Conservation (phyloP, 805 yeast genomes). For the Candida maltosa region DNA sequence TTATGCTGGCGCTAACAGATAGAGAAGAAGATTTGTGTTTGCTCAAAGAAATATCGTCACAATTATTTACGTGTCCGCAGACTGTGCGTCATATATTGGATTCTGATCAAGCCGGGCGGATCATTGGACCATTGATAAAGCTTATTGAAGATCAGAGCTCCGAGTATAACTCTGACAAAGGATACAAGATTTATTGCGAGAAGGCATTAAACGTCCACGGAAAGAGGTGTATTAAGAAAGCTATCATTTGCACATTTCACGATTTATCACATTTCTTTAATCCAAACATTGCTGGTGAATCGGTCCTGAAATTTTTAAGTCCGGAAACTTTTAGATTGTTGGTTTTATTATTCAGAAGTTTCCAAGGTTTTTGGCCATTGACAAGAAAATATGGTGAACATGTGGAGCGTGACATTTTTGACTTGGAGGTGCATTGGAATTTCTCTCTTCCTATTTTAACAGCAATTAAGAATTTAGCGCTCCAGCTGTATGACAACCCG, state of each 20-base stretch:
- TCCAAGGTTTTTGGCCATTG: slow-evolving; percentile 57
- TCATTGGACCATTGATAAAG: slow-evolving; percentile 45
- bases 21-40: slow-evolving; percentile 46
- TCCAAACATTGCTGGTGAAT: slow-evolving; percentile 15
- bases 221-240: slow-evolving; percentile 24
- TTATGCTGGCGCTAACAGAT: slow-evolving; percentile 46
- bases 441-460: slow-evolving; percentile 43
- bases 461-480: slow-evolving; percentile 35
- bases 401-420: slow-evolving; percentile 55
- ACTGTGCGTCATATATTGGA: slow-evolving; percentile 39
- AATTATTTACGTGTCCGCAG: slow-evolving; percentile 43
- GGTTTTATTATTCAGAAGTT: slow-evolving; percentile 46
- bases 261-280: slow-evolving; percentile 26
- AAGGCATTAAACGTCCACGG: slow-evolving; percentile 12
- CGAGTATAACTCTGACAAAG: slow-evolving; percentile 28
- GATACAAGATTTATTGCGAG: slow-evolving; percentile 28
- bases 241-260: slow-evolving; percentile 27
- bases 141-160: slow-evolving; percentile 28
- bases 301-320: slow-evolving; percentile 20
- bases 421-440: slow-evolving; percentile 48
- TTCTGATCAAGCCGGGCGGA: slow-evolving; percentile 35
- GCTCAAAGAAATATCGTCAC: slow-evolving; percentile 31
- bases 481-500: slow-evolving; percentile 12
- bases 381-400: slow-evolving; percentile 66
- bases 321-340: slow-evolving; percentile 39